Evolutionary conservation across 345 rosid genomes (phyloP).

Genomic region (Conringia planisiliqua): DNA sequence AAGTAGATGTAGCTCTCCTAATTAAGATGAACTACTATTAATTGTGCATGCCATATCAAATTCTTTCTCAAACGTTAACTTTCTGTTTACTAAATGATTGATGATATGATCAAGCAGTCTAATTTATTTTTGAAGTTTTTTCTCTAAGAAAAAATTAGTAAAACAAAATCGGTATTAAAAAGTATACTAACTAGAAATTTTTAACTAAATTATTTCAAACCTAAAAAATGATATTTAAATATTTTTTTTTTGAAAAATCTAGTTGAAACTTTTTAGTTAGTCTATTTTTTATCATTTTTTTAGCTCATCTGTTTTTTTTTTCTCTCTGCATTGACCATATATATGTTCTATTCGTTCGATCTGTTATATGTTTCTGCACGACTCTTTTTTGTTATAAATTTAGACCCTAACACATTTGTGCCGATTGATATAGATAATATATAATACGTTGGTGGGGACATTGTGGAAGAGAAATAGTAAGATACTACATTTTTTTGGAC

Average conservation of each 20-base stretch:
- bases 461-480: constrained; percentile 32
- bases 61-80: background rate
- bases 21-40: background rate
- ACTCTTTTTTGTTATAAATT: background rate
- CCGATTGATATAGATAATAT: background rate
- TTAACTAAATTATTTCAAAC: background rate
- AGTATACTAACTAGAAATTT: background rate
- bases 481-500: constrained; percentile 19
- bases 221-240: background rate
- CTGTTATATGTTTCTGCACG: background rate
- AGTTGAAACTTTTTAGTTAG: background rate
- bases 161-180: background rate
- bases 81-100: background rate
- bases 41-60: background rate
- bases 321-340: background rate
- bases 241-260: too few relatives aligned
- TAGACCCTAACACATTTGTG: background rate
- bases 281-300: background rate
- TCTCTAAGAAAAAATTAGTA: background rate
- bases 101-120: background rate
- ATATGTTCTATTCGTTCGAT: background rate
- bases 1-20: background rate
- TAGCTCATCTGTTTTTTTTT: background rate
- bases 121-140: background rate
- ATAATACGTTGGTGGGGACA: constrained; percentile 27